Evolutionary conservation across 2,329 filamentous ascomycete species (phyloP).

Genomic region (Zasmidium citrigriseum): DNA sequence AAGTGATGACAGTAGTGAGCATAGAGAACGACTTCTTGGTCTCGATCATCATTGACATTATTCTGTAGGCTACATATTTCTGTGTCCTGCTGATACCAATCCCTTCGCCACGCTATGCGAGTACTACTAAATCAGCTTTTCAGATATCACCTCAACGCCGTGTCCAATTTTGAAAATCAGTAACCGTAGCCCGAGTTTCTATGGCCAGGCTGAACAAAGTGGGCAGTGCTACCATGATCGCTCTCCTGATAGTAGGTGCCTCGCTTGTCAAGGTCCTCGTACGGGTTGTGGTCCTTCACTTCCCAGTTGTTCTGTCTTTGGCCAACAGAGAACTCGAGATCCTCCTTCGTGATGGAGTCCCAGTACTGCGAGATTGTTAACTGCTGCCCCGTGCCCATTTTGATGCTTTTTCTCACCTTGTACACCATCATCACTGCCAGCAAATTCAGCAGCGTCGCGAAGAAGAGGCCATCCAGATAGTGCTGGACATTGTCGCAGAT

Average conservation of each 20-base stretch:
- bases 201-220: conserved; percentile 38
- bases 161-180: conserved; percentile 7
- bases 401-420: conserved; percentile 64
- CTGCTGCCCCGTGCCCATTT: not conserved
- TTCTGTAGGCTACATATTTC: conserved; percentile 14
- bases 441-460: conserved; percentile 90
- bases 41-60: too few relatives aligned
- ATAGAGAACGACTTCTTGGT: too few relatives aligned
- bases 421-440: conserved; percentile 99
- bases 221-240: conserved; percentile 56
- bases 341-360: conserved; percentile 98
- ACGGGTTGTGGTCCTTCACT: conserved; percentile 80
- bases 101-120: conserved; percentile 20
- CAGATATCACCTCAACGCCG: conserved; percentile 2
- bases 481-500: conserved; percentile 86
- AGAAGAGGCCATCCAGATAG: conserved; percentile 92
- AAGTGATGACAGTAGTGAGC: too few relatives aligned
- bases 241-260: conserved; percentile 72
- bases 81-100: conserved; percentile 6
- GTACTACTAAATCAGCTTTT: conserved; percentile 3
- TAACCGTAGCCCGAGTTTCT: conserved; percentile 21
- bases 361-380: conserved; percentile 68
- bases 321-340: conserved; percentile 96
- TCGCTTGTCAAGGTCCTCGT: conserved; percentile 74
- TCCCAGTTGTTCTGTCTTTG: conserved; percentile 98